Base-by-base conservation (phyloP, 202 grass and related monocot genomes). In the Zoysia matrella region DNA sequence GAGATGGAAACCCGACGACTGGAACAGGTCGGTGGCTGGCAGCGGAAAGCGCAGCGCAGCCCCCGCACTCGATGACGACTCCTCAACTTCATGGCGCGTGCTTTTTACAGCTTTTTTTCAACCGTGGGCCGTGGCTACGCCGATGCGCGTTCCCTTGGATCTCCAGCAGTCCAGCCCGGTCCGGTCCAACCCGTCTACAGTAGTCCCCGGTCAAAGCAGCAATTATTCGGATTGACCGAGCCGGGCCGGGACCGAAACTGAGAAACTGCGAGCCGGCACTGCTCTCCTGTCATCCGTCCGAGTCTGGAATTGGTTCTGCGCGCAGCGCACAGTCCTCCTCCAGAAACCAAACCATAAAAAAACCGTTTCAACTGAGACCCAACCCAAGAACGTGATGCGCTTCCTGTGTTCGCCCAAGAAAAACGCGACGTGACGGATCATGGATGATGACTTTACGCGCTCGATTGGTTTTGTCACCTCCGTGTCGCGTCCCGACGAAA, bases 211-310 rank as follows among this genome's bases (percentile, higher is more conserved):
- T 90, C 74, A 86, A 79, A 65, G 5, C 48, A 39, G 47, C 79
- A 82, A 83, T 90, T 83, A 86, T 90, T 90, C 44, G 62, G 79
- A 65, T 75, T 79, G 79, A 83, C 79, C 11, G 7, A 51, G 4
- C 36, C 48, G 4, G 16, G 1, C 63, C 42, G 62, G 52, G 13
- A 67, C 52, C 60, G 30, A 36, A 36, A 22, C 22, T 22, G 22
- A 22, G 3, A 36, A 36, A 55, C 41, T 30, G 54, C 44, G 15
- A 67, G 7, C 43, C 3, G 30, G 30, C 7, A 30, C 16, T 52
- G 73, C 40, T 2, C 40, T 18, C 72, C 61, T 81, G 72, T 36
- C 72, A 46, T 8, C 16, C 30, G 30, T 36, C 15, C 43, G 8
- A 3, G 40, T 8, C 9, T 60, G 2, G 6, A 15, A 14, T 8